A percentile compares a stretch with the other conserved stretches of the same genome.
Conservation (phyloP, 805 yeast genomes). For the Teunomyces lycoperdinae region DNA sequence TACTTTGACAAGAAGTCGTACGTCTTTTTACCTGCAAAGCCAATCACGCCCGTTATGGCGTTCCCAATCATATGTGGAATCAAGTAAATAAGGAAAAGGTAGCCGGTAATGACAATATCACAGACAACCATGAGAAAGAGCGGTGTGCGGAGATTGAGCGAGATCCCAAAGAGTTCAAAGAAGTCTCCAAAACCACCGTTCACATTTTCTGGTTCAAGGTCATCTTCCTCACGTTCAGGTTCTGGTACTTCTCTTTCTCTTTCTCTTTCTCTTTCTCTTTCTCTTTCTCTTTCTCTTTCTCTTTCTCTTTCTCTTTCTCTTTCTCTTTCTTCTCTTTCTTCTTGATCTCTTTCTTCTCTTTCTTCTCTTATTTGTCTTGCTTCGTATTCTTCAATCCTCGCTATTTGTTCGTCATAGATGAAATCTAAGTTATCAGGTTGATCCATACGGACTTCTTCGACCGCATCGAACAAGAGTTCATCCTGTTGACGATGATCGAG, state of each 20-base stretch:
- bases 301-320: no score
- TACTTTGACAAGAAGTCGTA: not conserved
- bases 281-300: no score
- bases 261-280: no score
- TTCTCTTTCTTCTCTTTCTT: no score
- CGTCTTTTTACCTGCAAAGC: not conserved
- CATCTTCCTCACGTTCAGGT: not conserved
- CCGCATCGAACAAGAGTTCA: not conserved
- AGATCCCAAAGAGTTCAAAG: slow-evolving; percentile 35
- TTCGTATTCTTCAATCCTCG: not conserved
- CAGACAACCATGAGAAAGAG: slow-evolving; percentile 30
- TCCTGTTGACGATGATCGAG: not conserved
- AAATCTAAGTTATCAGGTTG: not conserved
- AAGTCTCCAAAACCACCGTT: slow-evolving; percentile 22
- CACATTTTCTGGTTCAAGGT: slow-evolving; percentile 8
- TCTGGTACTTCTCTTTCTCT: not conserved
- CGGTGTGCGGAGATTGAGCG: slow-evolving; percentile 34
- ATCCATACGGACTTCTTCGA: not conserved
- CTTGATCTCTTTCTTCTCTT: no score
- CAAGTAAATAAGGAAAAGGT: slow-evolving; percentile 42
- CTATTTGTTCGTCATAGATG: no score
- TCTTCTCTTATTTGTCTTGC: not conserved
- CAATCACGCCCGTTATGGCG: not conserved
- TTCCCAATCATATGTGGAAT: slow-evolving; percentile 48
- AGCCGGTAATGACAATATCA: slow-evolving; percentile 31